Conservation (phyloP, 352 stramenopile species). For the Globisporangium abappressorium region DNA sequence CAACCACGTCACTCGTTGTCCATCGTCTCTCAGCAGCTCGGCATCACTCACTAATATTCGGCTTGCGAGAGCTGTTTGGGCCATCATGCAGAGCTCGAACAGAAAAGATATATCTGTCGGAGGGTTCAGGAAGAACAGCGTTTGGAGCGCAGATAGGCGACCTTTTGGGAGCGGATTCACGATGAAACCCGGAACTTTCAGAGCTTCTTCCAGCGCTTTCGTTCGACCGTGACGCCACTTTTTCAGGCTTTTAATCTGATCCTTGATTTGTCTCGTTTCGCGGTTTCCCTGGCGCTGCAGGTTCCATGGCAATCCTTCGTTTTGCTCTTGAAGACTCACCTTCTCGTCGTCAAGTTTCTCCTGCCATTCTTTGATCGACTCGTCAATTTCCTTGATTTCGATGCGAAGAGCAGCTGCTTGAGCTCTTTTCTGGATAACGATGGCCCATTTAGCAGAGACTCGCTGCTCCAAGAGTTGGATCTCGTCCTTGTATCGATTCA, state of each 20-base stretch:
- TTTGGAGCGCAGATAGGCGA: conserved; percentile 20
- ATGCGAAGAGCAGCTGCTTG: background rate
- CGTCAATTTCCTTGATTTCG: conserved; percentile 6
- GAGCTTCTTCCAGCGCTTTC: conserved; percentile 11
- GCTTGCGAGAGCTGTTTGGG: conserved; percentile 32
- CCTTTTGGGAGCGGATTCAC: conserved; percentile 33
- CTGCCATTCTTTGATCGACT: background rate
- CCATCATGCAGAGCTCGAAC: conserved; percentile 34
- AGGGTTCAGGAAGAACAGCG: conserved; percentile 46
- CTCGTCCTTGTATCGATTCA: conserved; percentile 5
- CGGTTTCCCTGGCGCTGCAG: background rate
- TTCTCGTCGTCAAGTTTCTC: conserved; percentile 8
- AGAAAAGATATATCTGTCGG: conserved; percentile 35
- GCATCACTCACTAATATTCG: background rate
- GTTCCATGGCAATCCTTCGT: conserved; percentile 1
- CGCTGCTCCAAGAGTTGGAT: background rate
- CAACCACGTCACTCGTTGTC: conserved; percentile 19
- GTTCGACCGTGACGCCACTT: background rate
- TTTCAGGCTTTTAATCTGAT: background rate
- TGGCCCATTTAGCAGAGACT: background rate
- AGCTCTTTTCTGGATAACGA: conserved; percentile 1
- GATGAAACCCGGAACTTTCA: conserved; percentile 28
- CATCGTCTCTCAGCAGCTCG: background rate
- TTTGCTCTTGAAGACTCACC: background rate
- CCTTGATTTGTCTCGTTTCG: background rate